phyloP scores from a whole-genome alignment of 257 asterid genomes.

The Lycium ferocissimum region DNA sequence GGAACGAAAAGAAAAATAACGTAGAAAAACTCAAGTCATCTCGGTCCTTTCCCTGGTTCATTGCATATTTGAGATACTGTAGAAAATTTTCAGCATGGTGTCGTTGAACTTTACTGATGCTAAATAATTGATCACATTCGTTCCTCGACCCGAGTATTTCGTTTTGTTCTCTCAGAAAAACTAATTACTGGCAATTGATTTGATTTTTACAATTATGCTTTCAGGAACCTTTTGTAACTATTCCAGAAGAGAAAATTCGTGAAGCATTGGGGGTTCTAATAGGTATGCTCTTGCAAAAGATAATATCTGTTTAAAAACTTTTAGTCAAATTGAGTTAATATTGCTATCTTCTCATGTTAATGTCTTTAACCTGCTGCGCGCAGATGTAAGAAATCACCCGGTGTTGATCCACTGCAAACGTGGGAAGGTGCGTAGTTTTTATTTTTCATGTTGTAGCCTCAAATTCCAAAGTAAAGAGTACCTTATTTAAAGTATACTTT shows the following conservation, averaged over 20 bases:
- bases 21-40: background rate
- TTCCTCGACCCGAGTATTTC: background rate
- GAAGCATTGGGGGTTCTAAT: conserved; percentile 69
- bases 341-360: conserved; percentile 15
- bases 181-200: background rate
- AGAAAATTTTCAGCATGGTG: background rate
- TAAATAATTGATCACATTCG: background rate
- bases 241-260: conserved; percentile 78
- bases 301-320: background rate
- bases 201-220: conserved; percentile 15
- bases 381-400: conserved; percentile 81
- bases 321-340: background rate
- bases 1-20: background rate
- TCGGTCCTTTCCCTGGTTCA: background rate
- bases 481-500: background rate
- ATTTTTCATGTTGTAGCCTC: background rate
- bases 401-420: conserved; percentile 83
- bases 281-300: conserved; percentile 46
- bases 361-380: conserved; percentile 14
- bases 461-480: background rate
- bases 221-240: conserved; percentile 89
- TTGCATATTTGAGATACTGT: background rate
- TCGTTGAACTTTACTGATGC: background rate
- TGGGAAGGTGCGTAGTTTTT: conserved; percentile 65
- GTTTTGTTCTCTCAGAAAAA: background rate